Evolutionary conservation across 805 yeast genomes (phyloP), one percentile per base, ranked within the genome.

Genomic region (Alloascoidea hylecoeti): DNA sequence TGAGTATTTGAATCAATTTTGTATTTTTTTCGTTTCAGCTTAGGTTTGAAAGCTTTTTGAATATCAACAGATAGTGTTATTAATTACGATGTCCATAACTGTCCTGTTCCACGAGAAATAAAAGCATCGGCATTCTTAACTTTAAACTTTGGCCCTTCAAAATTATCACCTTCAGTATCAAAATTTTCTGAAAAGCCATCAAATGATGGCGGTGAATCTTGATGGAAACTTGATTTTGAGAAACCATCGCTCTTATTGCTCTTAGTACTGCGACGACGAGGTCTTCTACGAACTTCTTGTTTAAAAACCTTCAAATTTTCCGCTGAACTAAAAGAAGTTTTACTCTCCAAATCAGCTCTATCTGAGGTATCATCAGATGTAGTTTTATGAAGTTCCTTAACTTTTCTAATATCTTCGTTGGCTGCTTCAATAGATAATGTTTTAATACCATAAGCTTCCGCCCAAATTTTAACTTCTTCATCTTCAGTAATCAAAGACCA

Each of bases 401-500:
- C 9, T 23, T 23, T 23, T n/a, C 30, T 9, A 23, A 23, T 23
- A 9, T 23, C 30, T n/a, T 23, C 30, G 30, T n/a, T 23, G 30
- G 30, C 30, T n/a, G 9, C 30, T 23, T 23, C 30, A 23, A 23
- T 23, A 9, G 30, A 23, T 9, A 23, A n/a, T n/a, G 30, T 23
- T 23, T 9, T 9, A 23, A 23, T 23, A 9, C 30, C 30, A n/a
- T 23, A 23, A 23, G 30, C 30, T 23, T 23, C n/a, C n/a, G 30
- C 30, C 30, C 30, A 23, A 23, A 23, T 23, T 23, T 23, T 23
- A 9, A 23, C n/a, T 23, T 23, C 30, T n/a, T 23, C 30, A n/a
- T 23, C 30, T 23, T 23, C 30, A 9, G 30, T 23, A 9, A 23
- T n/a, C 30, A 23, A 23, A 23, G 30, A 23, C 30, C 30, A 23